These are phyloP conservation scores for Podila minutissima DNA, from an alignment of 192 early-diverging fungal genomes.

Conservation along the genomic window DNA sequence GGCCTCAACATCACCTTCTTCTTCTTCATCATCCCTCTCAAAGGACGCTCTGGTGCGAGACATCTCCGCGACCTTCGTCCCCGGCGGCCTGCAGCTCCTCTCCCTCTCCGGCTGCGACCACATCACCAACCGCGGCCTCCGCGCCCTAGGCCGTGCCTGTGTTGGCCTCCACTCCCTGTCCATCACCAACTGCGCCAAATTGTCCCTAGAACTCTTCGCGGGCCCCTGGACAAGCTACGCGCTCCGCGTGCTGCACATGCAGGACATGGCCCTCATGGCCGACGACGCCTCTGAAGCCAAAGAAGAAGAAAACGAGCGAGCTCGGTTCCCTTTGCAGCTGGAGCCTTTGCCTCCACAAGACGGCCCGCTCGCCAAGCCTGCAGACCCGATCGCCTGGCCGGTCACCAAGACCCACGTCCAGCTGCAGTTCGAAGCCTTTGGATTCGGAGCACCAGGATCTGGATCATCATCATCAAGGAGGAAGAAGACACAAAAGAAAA, in stretches of 20 bases:
- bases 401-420: not conserved
- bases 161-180: conserved; percentile 9
- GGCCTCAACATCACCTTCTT: not conserved
- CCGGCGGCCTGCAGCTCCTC: conserved; percentile 6
- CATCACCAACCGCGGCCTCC: conserved; percentile 13
- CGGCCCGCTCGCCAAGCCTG: not conserved
- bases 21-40: not conserved
- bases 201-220: conserved; percentile 15
- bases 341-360: not conserved
- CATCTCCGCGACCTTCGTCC: not conserved
- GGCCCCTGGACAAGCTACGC: conserved; percentile 22
- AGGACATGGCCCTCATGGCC: not conserved
- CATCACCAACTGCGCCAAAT: not conserved
- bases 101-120: conserved; percentile 4
- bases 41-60: not conserved
- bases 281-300: not conserved
- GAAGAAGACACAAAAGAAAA: not conserved
- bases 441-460: no score
- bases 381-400: not conserved
- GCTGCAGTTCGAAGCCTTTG: not conserved
- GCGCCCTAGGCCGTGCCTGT: conserved; percentile 28
- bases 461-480: no score
- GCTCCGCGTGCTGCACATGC: conserved; percentile 7
- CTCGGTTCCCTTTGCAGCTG: not conserved
- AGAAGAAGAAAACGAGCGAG: not conserved